Evolutionary conservation across 257 asterid species (phyloP), one percentile per base, ranked within the genome.

Genomic region (Solanum clarkiae): DNA sequence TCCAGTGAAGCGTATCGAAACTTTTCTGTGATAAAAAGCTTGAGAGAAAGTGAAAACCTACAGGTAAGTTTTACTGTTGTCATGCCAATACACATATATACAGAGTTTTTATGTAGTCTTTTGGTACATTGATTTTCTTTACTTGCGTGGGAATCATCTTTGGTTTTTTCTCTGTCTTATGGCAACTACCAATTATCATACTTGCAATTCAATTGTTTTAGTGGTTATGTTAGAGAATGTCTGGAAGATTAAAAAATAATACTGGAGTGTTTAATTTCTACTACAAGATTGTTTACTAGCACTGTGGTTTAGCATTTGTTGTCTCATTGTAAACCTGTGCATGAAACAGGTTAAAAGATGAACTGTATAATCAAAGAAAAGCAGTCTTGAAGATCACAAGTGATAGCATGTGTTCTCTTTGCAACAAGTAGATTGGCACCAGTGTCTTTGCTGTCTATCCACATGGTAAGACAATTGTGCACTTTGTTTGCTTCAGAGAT

Each of bases 391-490:
- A 91, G 93, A 93, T 95, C 49, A 94, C 91, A 1, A 92, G 95
- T 40, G 98, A 97, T 54, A 97, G 91, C 79, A 92, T 92, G 94
- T 97, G 99, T 80, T 91, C 99, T 18, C 98, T 95, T 85, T 97
- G 99, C 93, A 90, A 90, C 90, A 97, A 95, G 86, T 95, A 94
- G 91, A 97, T 97, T 32, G 98, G 98, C 47, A 89, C 93, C 5
- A 97, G 99, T 26, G 98, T 93, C 63, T 97, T 97, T 88, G 98
- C 98, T 29, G 94, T 97, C 69, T 95, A 95, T 88, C 98, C 99
- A 17, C 95, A 95, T 40, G 96, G 98, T 44, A 91, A 89, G 89
- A 97, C 96, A 26, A 94, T 94, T 26, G 98, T 94, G 80, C 99
- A 97, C 89, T 94, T 95, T 44, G 96, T 92, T 69, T 97, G 99